Conservation (phyloP, 2,329 filamentous ascomycete species). For the Chaetomium sp. region DNA sequence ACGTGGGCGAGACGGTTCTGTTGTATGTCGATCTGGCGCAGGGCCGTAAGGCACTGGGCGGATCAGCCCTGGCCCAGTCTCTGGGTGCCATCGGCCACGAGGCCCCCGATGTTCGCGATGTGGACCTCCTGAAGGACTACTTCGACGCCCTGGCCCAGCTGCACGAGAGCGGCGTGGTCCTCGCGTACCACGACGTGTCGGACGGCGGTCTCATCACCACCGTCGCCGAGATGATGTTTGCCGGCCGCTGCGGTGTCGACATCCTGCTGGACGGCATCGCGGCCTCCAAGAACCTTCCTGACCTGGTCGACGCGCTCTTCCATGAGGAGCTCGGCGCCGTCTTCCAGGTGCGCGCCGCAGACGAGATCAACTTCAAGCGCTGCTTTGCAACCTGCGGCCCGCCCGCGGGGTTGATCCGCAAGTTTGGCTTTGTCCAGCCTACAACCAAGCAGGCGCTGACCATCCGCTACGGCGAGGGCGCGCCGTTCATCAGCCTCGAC, state of each 20-base stretch:
- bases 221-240: slow-evolving; percentile 96
- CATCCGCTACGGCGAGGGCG: slow-evolving; percentile 63
- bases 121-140: slow-evolving; percentile 77
- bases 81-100: slow-evolving; percentile 81
- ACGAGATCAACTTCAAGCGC: slow-evolving; percentile 78
- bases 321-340: slow-evolving; percentile 94
- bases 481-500: slow-evolving; percentile 59
- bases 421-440: slow-evolving; percentile 70
- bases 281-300: slow-evolving; percentile 53
- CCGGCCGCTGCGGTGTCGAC: slow-evolving; percentile 81
- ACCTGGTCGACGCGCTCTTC: slow-evolving; percentile 75
- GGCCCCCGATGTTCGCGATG: slow-evolving; percentile 77
- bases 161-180: slow-evolving; percentile 56
- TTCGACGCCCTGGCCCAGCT: slow-evolving; percentile 74
- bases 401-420: slow-evolving; percentile 72
- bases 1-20: slow-evolving; percentile 81
- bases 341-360: slow-evolving; percentile 83
- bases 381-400: slow-evolving; percentile 89
- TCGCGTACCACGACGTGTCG: slow-evolving; percentile 91
- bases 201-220: slow-evolving; percentile 91
- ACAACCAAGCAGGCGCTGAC: slow-evolving; percentile 67
- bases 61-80: slow-evolving; percentile 84
- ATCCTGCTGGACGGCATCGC: slow-evolving; percentile 72
- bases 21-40: slow-evolving; percentile 86
- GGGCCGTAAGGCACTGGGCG: slow-evolving; percentile 76